Evolutionary conservation across 768 basidiomycete species (phyloP).

Genomic region (Russula vinacea): DNA sequence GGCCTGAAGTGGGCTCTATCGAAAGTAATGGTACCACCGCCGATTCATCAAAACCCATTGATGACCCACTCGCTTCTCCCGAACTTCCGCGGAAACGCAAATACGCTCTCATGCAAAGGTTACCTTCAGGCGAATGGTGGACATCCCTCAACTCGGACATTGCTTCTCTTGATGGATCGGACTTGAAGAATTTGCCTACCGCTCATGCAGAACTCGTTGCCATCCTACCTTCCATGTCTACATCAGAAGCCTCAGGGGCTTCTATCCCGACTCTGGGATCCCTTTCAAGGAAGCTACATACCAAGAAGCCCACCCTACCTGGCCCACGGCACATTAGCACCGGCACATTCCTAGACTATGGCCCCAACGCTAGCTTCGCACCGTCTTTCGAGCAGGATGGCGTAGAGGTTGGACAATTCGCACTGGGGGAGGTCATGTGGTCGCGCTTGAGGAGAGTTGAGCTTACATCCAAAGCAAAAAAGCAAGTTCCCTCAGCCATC

Average conservation of each 20-base stretch:
- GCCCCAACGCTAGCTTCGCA: conserved; percentile 70
- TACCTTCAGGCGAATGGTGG: conserved; percentile 78
- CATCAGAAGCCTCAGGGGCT: conserved; percentile 30
- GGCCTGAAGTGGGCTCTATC: conserved; percentile 27
- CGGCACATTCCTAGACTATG: conserved; percentile 77
- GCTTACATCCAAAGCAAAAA: conserved; percentile 32
- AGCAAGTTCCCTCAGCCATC: background rate
- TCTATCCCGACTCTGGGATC: conserved; percentile 52
- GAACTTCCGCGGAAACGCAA: conserved; percentile 40
- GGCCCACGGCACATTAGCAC: conserved; percentile 55
- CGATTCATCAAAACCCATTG: conserved; percentile 34
- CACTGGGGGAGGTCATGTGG: conserved; percentile 59
- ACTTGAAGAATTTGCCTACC: conserved; percentile 52
- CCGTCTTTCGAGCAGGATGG: conserved; percentile 77
- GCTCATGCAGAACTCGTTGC: conserved; percentile 75
- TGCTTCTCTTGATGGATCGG: conserved; percentile 39
- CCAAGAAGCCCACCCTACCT: conserved; percentile 42
- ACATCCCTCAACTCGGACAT: conserved; percentile 58
- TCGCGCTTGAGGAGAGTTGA: conserved; percentile 42
- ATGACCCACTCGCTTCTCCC: conserved; percentile 34
- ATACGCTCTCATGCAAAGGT: conserved; percentile 76
- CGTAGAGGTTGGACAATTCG: conserved; percentile 60
- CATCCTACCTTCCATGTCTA: conserved; percentile 61
- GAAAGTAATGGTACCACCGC: conserved; percentile 30
- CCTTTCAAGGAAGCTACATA: conserved; percentile 47